Base-by-base conservation (phyloP, 2,329 filamentous ascomycete genomes). In the Fusarium pilosicola region DNA sequence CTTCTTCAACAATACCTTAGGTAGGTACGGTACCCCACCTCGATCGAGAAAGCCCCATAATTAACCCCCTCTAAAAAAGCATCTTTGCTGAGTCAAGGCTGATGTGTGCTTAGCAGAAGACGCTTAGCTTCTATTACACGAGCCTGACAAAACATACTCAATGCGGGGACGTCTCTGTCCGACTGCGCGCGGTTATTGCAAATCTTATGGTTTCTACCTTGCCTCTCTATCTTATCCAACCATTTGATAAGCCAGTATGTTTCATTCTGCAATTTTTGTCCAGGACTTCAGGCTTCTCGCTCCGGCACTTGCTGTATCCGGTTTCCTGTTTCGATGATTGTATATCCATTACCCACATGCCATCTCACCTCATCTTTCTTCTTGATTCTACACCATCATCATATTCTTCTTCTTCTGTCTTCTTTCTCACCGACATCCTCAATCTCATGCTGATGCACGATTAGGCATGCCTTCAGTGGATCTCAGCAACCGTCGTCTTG, bases 91-190 rank as follows among this genome's bases (percentile, higher is more conserved):
- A 74, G 72, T 75, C 61, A 71, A 68, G 57, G 62, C 62, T 70
- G 70, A 74, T 74, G 58, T 56, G 70, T 65, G 73, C 70, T 68
- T 65, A 75, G 72, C 56, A 58, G 62, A 61, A 10, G 26, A 55
- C 57, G 56, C 65, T 57, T 62, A 70, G 70, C 59, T 41, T 61
- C 65, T 63, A 80, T 80, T 79, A 80, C 77, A 76, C 64, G 68
- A 80, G 70, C 75, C 77, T 80, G 78, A 80, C 78, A 80, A 80
- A 80, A 73, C 71, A 74, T 54, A 17, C 28, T 45, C 51, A 52
- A 55, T 73, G 72, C 54, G 73, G 65, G 62, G 36, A 46, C 36
- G 32, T 34, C 17, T 58, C 28, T 26, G 26, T 48, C 56, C 36
- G 56, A 56, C n/a, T n/a, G 58, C 54, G 61, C 75, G 76, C 76